Evolutionary conservation across 2,329 filamentous ascomycete genomes (phyloP).

Genomic region (Penicillium sp.): DNA sequence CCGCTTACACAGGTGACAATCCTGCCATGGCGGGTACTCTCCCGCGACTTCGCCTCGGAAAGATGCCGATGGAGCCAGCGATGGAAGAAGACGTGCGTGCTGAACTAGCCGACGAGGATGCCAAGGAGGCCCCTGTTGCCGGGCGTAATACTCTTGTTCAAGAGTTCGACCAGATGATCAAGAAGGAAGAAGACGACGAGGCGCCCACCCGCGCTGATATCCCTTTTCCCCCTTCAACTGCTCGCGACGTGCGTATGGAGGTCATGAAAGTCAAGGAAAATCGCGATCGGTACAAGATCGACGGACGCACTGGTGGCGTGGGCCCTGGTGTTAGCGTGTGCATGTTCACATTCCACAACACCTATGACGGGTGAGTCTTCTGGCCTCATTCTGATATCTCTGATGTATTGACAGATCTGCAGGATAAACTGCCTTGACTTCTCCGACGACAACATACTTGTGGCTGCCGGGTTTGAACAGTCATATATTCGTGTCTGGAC

Average conservation of each 20-base stretch:
- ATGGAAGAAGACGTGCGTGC: slow-evolving; percentile 81
- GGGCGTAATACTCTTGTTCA: slow-evolving; percentile 76
- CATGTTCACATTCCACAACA: slow-evolving; percentile 99
- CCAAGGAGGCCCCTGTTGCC: slow-evolving; percentile 67
- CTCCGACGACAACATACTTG: slow-evolving; percentile 82
- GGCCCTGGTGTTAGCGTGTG: slow-evolving; percentile 82
- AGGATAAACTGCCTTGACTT: slow-evolving; percentile 94
- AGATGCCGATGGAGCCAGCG: slow-evolving; percentile 78
- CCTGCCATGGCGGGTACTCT: slow-evolving; percentile 57
- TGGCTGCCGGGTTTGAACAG: slow-evolving; percentile 85
- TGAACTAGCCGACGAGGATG: slow-evolving; percentile 82
- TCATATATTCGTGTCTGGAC: slow-evolving; percentile 97
- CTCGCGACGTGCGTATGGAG: slow-evolving; percentile 88
- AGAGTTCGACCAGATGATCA: slow-evolving; percentile 83
- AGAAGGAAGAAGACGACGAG: slow-evolving; percentile 85
- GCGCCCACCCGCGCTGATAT: slow-evolving; percentile 75
- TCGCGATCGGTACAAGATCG: slow-evolving; percentile 85
- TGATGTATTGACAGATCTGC: slow-evolving; percentile 22
- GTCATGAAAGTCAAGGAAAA: slow-evolving; percentile 93
- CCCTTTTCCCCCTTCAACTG: slow-evolving; percentile 82
- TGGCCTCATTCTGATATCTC: background rate
- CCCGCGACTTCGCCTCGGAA: slow-evolving; percentile 71
- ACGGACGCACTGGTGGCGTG: slow-evolving; percentile 77
- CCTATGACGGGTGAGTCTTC: slow-evolving; percentile 71
- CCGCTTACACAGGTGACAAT: slow-evolving; percentile 59